Conservation (phyloP, 2,329 filamentous ascomycete genomes). For the Orbilia quercus region DNA sequence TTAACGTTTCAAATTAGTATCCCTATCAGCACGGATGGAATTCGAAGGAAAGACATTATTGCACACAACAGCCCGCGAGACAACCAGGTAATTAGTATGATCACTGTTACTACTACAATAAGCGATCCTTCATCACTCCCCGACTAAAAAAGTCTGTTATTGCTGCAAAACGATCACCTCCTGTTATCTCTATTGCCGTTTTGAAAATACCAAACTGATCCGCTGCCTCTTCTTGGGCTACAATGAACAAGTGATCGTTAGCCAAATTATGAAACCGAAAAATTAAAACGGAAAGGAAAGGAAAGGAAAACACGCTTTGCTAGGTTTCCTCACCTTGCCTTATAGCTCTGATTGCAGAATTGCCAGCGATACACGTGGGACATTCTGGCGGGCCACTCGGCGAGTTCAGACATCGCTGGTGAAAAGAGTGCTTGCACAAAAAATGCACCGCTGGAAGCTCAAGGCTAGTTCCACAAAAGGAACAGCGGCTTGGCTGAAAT, state of each 20-base stretch:
- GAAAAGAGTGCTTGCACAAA: conserved; percentile 95
- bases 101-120: conserved; percentile 6
- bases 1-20: too few species aligned
- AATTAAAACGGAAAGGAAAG: too few species aligned
- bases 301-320: too few species aligned
- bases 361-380: conserved; percentile 83
- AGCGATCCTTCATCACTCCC: conserved; percentile 76
- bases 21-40: too few species aligned
- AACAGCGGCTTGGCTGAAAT: conserved; percentile 90
- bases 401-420: conserved; percentile 83
- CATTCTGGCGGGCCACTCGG: conserved; percentile 78
- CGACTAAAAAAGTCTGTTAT: conserved; percentile 94
- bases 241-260: conserved; percentile 12
- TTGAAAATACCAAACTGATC: conserved; percentile 90
- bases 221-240: conserved; percentile 84
- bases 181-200: conserved; percentile 77
- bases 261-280: neutral
- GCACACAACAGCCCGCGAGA: too few species aligned
- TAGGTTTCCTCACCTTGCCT: conserved; percentile 67
- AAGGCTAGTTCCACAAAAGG: conserved; percentile 79
- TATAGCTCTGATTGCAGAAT: conserved; percentile 89
- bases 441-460: conserved; percentile 95
- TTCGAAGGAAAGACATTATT: too few species aligned
- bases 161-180: conserved; percentile 84
- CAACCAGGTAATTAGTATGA: too few species aligned